These are phyloP conservation scores for Gamsiella multidivaricata DNA, from an alignment of 192 early-diverging fungal genomes.

Conservation along the genomic window DNA sequence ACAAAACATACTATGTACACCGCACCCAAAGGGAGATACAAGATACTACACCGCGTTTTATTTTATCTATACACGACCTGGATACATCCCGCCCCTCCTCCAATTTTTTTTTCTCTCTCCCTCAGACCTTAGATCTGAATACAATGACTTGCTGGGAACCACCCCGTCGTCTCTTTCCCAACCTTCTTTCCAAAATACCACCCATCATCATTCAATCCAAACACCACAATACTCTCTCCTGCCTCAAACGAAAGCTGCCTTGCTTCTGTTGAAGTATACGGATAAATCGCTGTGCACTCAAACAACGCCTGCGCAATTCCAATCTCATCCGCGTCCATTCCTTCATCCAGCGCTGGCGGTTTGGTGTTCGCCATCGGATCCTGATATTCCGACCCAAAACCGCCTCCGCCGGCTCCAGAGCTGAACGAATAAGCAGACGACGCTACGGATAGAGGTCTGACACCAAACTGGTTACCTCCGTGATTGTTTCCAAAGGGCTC, in stretches of 20 bases:
- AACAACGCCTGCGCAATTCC: constrained; percentile 47
- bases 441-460: constrained; percentile 12
- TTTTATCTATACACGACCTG: no score
- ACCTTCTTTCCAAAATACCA: constrained; percentile 56
- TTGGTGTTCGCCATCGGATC: constrained; percentile 20
- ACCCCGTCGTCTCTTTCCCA: constrained; percentile 36
- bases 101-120: not conserved
- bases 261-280: constrained; percentile 38
- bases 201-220: constrained; percentile 50
- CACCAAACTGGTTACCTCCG: not conserved
- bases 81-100: not conserved
- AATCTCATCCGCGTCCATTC: constrained; percentile 49
- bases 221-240: constrained; percentile 49
- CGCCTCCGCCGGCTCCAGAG: constrained; percentile 1
- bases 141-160: constrained; percentile 48
- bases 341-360: constrained; percentile 38
- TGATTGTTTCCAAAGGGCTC: constrained; percentile 18
- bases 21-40: no score
- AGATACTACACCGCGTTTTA: no score
- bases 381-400: constrained; percentile 14
- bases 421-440: constrained; percentile 15
- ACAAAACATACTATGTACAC: no score
- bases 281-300: constrained; percentile 50
- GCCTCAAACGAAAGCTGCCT: constrained; percentile 49
- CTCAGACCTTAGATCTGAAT: constrained; percentile 27